phyloP scores from a whole-genome alignment of 139 green algal genomes.

The Micractinium sp. region DNA sequence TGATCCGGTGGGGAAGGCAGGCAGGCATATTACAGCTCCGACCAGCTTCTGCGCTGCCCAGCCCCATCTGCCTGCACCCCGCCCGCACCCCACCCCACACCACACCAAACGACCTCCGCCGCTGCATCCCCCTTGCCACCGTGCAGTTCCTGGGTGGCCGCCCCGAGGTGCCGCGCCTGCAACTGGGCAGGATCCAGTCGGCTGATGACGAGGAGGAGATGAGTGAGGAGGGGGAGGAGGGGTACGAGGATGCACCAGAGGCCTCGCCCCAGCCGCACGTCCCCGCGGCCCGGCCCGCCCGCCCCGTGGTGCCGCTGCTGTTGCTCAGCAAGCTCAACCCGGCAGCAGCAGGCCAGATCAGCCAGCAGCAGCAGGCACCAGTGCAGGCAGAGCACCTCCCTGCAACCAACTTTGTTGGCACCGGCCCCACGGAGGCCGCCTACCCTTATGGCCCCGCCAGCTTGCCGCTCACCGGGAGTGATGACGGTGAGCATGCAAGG shows the following conservation, averaged over 20 bases:
- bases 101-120: too few relatives aligned
- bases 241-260: neutral
- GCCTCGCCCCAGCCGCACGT: neutral
- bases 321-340: conserved; percentile 11
- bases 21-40: neutral
- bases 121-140: neutral
- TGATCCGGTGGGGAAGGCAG: neutral
- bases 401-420: neutral
- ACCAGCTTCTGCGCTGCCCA: too few relatives aligned
- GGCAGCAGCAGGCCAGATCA: too few relatives aligned
- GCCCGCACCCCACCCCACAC: too few relatives aligned
- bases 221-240: neutral
- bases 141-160: conserved; percentile 15
- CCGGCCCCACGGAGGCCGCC: neutral
- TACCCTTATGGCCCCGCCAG: neutral
- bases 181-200: neutral
- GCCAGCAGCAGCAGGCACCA: neutral
- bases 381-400: neutral
- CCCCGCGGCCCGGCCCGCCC: too few relatives aligned
- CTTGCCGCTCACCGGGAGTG: neutral
- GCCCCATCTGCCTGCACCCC: too few relatives aligned
- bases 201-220: neutral
- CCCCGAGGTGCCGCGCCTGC: conserved; percentile 19
- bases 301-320: neutral
- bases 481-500: neutral